phyloP scores from a whole-genome alignment of 2,329 filamentous ascomycete species.

The Incumbomyces lentus region DNA sequence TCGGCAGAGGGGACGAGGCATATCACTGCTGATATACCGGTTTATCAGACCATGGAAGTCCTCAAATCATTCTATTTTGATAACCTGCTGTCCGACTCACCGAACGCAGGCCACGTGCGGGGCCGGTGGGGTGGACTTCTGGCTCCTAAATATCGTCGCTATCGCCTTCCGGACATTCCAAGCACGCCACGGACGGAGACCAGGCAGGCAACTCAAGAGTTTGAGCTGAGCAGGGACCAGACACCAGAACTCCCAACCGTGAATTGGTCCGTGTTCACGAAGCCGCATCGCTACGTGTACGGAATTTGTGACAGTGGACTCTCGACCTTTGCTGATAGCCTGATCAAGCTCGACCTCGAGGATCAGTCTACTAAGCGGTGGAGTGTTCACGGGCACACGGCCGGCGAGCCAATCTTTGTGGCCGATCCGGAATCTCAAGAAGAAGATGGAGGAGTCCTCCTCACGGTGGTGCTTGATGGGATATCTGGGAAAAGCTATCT shows the following conservation, averaged over 20 bases:
- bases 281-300: slow-evolving; percentile 42
- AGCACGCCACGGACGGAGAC: slow-evolving; percentile 8
- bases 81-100: slow-evolving; percentile 48
- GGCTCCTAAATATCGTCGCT: slow-evolving; percentile 25
- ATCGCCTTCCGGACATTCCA: slow-evolving; percentile 29
- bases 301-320: slow-evolving; percentile 35
- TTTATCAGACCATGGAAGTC: slow-evolving; percentile 55
- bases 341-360: slow-evolving; percentile 43
- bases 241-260: slow-evolving; percentile 41
- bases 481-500: slow-evolving; percentile 41
- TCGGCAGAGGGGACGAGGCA: slow-evolving; percentile 34
- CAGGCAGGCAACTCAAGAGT: slow-evolving; percentile 14
- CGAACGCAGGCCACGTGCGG: slow-evolving; percentile 33
- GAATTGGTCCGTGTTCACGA: slow-evolving; percentile 36
- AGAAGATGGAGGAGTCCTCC: slow-evolving; percentile 45
- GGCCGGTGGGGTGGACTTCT: slow-evolving; percentile 32
- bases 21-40: slow-evolving; percentile 55
- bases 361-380: slow-evolving; percentile 34
- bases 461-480: slow-evolving; percentile 46
- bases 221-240: slow-evolving; percentile 18
- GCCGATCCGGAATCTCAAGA: slow-evolving; percentile 28
- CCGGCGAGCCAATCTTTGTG: slow-evolving; percentile 46
- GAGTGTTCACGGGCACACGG: slow-evolving; percentile 40
- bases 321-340: slow-evolving; percentile 41
- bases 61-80: slow-evolving; percentile 61